Evolutionary conservation across 2,329 filamentous ascomycete species (phyloP).

Genomic region (Ophiocordyceps australis): DNA sequence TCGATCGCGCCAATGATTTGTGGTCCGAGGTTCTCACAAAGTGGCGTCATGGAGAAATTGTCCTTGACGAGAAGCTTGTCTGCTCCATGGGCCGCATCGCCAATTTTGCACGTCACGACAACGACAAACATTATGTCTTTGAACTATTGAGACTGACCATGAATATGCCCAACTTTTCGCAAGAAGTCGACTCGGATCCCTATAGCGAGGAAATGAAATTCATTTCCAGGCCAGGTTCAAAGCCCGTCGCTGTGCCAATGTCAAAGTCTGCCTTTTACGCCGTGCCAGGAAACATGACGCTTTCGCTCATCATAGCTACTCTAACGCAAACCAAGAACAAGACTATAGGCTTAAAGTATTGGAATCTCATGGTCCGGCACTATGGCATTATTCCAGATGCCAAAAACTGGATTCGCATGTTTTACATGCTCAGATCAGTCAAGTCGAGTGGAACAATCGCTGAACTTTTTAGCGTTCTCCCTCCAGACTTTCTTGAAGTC

Average conservation of each 20-base stretch:
- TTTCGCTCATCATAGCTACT: conserved; percentile 52
- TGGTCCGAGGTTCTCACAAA: conserved; percentile 68
- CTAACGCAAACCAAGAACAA: conserved; percentile 42
- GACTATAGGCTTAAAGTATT: conserved; percentile 54
- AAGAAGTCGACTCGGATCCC: conserved; percentile 7
- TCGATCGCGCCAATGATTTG: conserved; percentile 51
- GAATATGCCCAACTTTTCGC: conserved; percentile 43
- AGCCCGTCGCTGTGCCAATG: conserved; percentile 1
- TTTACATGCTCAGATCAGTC: conserved; percentile 46
- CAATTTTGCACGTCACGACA: conserved; percentile 36
- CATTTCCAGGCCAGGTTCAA: conserved; percentile 4
- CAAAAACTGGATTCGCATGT: conserved; percentile 49
- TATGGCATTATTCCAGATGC: conserved; percentile 52
- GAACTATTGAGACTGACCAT: conserved; percentile 68
- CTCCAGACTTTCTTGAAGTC: conserved; percentile 19
- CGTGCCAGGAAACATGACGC: conserved; percentile 32
- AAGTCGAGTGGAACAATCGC: conserved; percentile 46
- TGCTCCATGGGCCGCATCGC: conserved; percentile 67
- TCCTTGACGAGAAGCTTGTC: conserved; percentile 63
- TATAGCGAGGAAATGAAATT: conserved; percentile 6
- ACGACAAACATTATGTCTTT: conserved; percentile 55
- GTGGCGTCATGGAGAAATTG: conserved; percentile 54
- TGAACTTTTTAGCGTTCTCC: conserved; percentile 38
- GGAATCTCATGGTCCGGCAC: conserved; percentile 48
- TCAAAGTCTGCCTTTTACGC: conserved; percentile 16